Base-by-base conservation (phyloP, 495 filamentous ascomycete genomes). In the Aspergillus bridgeri region DNA sequence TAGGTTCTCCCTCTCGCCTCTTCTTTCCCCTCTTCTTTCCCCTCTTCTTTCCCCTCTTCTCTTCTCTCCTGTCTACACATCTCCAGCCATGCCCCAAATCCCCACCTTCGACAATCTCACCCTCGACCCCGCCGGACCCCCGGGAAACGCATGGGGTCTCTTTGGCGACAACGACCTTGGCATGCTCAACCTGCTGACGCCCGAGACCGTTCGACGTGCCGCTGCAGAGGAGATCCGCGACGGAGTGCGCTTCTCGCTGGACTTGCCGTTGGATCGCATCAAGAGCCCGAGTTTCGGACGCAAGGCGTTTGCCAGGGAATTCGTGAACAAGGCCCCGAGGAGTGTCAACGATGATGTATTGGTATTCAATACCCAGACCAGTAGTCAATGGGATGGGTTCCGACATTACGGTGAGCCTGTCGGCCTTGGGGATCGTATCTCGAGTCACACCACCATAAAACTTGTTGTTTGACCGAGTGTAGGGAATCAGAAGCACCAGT, bases 301-400 rank as follows among this genome's bases (percentile, higher is more conserved):
- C 20, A 52, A 67, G 6, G 46, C 63, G 21, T 74, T 73, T 53
- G 47, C 57, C 1, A 66, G 74, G 54, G 51, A 66, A 20, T 70
- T 79, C 1, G 42, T 60, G 33, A 70, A 75, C 43, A 76, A 75
- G 61, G 60, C 64, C 7, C 74, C 75, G n/a, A 63, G 70, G 48
- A 60, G 61, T 3, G 77, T 85, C 29, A 86, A 85, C 55, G 83
- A 86, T 61, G 83, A 86, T 66, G 63, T 81, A 20, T 76, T 82
- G 75, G 76, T 72, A 13, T 83, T 88, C 62, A 87, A 88, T 65
- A 79, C 84, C 13, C 84, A 87, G 72, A 70, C 72, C 23, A 75
- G 73, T 47, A 76, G 69, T 3, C 82, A 84, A 60, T 83, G 81
- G 82, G 81, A 83, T 73, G 80, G 81, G 6, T 79, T 83, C 46